Evolutionary conservation across 2,329 filamentous ascomycete species (phyloP).

Genomic region (Fusarium papillatum): DNA sequence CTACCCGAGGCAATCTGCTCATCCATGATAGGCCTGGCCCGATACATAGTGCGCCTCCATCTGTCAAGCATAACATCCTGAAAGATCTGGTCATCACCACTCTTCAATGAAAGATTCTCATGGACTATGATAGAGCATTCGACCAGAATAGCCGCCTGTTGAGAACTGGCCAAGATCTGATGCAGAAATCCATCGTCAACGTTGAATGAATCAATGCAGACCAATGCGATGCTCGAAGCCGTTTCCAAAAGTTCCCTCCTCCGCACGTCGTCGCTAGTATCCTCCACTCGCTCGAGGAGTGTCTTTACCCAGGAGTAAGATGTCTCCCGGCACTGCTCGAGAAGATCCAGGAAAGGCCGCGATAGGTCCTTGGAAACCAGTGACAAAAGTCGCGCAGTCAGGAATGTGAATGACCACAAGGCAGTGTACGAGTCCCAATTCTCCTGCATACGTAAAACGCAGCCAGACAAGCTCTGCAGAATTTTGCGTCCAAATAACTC

Average conservation of each 20-base stretch:
- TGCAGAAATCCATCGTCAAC: background rate
- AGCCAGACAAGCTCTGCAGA: background rate
- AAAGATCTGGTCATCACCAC: background rate
- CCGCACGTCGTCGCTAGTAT: conserved; percentile 2
- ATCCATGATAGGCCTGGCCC: background rate
- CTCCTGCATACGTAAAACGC: conserved; percentile 16
- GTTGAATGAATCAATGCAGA: conserved; percentile 32
- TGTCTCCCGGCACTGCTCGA: conserved; percentile 5
- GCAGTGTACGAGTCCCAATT: conserved; percentile 41
- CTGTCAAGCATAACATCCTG: conserved; percentile 16
- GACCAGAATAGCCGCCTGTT: conserved; percentile 24
- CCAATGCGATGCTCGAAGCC: conserved; percentile 1
- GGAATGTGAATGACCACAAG: conserved; percentile 25
- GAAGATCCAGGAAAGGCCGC: background rate
- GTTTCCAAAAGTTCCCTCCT: conserved; percentile 17
- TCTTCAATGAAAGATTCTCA: conserved; percentile 2
- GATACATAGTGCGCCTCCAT: conserved; percentile 21
- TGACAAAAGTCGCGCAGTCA: conserved; percentile 30
- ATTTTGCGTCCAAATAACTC: conserved; percentile 24
- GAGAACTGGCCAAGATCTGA: background rate
- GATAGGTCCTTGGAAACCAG: background rate
- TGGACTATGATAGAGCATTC: conserved; percentile 22
- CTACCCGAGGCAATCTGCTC: background rate
- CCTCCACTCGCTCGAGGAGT: conserved; percentile 4
- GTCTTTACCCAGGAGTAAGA: conserved; percentile 26